Evolutionary conservation across 179 eudicot genomes (phyloP).

Genomic region (Sideroxylon spinosum): DNA sequence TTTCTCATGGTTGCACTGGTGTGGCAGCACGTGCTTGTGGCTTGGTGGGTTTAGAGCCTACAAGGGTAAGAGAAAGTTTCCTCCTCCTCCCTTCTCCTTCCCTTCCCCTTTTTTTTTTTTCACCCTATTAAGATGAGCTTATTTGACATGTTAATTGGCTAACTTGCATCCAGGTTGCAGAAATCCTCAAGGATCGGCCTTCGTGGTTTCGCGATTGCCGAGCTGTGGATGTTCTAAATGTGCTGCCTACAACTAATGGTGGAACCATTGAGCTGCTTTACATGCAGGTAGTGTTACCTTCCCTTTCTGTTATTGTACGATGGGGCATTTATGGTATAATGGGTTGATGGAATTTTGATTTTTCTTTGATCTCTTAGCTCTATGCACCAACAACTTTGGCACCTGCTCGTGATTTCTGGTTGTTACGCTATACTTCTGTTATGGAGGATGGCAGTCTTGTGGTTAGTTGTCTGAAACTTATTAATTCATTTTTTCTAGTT

Average conservation of each 20-base stretch:
- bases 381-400: conserved; percentile 97
- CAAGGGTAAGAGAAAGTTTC: conserved; percentile 52
- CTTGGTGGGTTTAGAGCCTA: conserved; percentile 94
- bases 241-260: conserved; percentile 94
- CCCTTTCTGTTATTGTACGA: neutral
- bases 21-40: conserved; percentile 99
- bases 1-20: conserved; percentile 98
- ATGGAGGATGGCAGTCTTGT: conserved; percentile 92
- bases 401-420: conserved; percentile 92
- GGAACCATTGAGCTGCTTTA: conserved; percentile 97
- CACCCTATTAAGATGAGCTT: neutral
- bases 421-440: conserved; percentile 80
- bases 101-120: neutral
- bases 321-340: neutral
- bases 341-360: neutral
- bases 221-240: conserved; percentile 87
- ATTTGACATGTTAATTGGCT: neutral
- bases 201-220: conserved; percentile 97
- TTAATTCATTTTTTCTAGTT: neutral
- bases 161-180: conserved; percentile 59
- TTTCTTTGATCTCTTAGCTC: conserved; percentile 41
- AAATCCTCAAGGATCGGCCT: conserved; percentile 94
- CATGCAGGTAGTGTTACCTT: conserved; percentile 66
- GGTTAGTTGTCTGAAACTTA: conserved; percentile 34
- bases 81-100: neutral